Evolutionary conservation across 2,329 filamentous ascomycete genomes (phyloP), one percentile per base, ranked within the genome.

Genomic region (Neurospora sp.): DNA sequence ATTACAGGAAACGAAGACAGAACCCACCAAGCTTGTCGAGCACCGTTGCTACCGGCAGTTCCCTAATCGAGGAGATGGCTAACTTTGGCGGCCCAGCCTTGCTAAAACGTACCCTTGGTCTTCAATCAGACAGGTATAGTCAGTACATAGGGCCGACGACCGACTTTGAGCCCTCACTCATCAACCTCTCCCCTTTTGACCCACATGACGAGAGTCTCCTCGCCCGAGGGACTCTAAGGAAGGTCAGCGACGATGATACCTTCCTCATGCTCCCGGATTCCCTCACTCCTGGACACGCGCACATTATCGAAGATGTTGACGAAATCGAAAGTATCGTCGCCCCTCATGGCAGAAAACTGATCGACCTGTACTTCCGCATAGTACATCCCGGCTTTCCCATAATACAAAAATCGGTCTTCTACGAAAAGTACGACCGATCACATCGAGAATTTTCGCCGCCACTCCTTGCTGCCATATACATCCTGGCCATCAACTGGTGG

Each of bases 401-500:
- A 74, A 85, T 96, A 46, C 91, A 96, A 77, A 94, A 93, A 80
- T 86, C 88, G 70, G 88, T 93, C 69, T 95, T 95, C 74, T 83
- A 92, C 72, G 91, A 94, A 78, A 91, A 92, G 76, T 92, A 94
- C 81, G 87, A 89, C 67, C 86, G 88, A 74, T 89, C 89, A 57
- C 88, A 92, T 75, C 86, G 87, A 69, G 89, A 92, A 74, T 92
- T 95, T 76, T 90, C 91, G 15, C 91, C 92, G 1, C 87, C 91
- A 11, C 82, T 96, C 36, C 83, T 96, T 17, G 92, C 91, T 39
- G 91, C 91, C 68, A 89, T 96, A 75, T 96, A 97, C 76, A 88
- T 97, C 33, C 83, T 97, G 33, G 92, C 93, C 8, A 86, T 96
- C 76, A 93, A 95, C 78, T 97, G 93, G 89, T 96, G 93, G 89